Evolutionary conservation across 202 grass and related monocot genomes (phyloP).

Genomic region (Hordeum pubiflorum): DNA sequence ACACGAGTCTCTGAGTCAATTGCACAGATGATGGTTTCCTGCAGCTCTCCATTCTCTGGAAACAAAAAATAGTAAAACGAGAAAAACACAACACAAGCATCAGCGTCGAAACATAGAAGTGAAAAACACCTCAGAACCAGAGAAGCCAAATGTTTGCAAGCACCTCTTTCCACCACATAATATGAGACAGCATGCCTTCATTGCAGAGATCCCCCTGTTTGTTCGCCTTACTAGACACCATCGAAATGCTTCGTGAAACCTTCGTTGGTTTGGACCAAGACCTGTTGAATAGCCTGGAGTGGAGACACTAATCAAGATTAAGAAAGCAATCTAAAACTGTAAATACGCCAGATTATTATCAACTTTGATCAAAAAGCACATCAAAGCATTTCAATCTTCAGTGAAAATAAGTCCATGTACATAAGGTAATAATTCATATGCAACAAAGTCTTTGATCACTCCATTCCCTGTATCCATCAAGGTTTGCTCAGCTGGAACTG

Average conservation of each 20-base stretch:
- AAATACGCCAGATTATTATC: neutral
- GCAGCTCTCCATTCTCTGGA: slow-evolving; percentile 78
- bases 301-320: neutral
- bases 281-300: slow-evolving; percentile 45
- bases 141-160: slow-evolving; percentile 15
- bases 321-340: neutral
- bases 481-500: neutral
- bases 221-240: slow-evolving; percentile 42
- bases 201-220: slow-evolving; percentile 44
- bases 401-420: neutral
- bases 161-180: slow-evolving; percentile 97
- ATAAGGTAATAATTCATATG: neutral
- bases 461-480: neutral
- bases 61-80: slow-evolving; percentile 6
- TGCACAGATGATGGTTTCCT: slow-evolving; percentile 71
- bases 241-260: slow-evolving; percentile 32
- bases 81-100: slow-evolving; percentile 10
- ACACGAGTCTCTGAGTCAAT: slow-evolving; percentile 67
- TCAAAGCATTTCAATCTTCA: neutral
- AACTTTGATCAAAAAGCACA: neutral
- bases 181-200: slow-evolving; percentile 53
- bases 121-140: neutral
- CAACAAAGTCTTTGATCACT: neutral
- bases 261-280: slow-evolving; percentile 46
- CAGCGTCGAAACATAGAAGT: neutral